Evolutionary conservation across 108 stramenopile species (phyloP).

Genomic region (Seminavis robusta): DNA sequence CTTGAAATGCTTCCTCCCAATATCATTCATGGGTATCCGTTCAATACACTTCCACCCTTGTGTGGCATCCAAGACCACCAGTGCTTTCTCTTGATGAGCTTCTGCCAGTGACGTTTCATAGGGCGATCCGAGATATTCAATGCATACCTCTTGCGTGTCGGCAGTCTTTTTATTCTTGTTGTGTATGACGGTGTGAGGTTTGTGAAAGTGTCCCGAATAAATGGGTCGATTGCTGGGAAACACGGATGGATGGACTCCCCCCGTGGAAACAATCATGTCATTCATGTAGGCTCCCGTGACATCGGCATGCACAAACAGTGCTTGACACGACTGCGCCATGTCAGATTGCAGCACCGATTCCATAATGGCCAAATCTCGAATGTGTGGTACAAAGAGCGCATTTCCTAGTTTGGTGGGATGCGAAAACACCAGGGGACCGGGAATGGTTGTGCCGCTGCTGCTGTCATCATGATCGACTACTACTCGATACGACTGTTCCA

Average conservation of each 20-base stretch:
- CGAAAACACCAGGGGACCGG: slow-evolving; percentile 69
- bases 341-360: slow-evolving; percentile 54
- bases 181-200: slow-evolving; percentile 58
- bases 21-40: slow-evolving; percentile 60
- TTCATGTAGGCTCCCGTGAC: slow-evolving; percentile 89
- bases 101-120: slow-evolving; percentile 80
- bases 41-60: slow-evolving; percentile 57
- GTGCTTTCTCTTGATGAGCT: slow-evolving; percentile 66
- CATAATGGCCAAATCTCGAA: slow-evolving; percentile 61
- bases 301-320: slow-evolving; percentile 83
- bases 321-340: slow-evolving; percentile 29
- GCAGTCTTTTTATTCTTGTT: slow-evolving; percentile 5
- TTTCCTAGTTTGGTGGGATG: slow-evolving; percentile 65
- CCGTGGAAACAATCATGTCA: slow-evolving; percentile 63
- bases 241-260: slow-evolving; percentile 53
- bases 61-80: slow-evolving; percentile 59
- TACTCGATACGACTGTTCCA: slow-evolving; percentile 70
- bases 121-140: slow-evolving; percentile 84
- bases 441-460: slow-evolving; percentile 8
- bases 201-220: slow-evolving; percentile 90
- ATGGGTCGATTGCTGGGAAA: slow-evolving; percentile 58
- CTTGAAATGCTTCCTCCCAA: slow-evolving; percentile 70
- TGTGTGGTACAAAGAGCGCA: slow-evolving; percentile 83
- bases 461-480: slow-evolving; percentile 2
- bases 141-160: slow-evolving; percentile 6